These are phyloP conservation scores for Scheffersomyces lignicola DNA, from an alignment of 1,139 yeast genomes.

Conservation along the genomic window DNA sequence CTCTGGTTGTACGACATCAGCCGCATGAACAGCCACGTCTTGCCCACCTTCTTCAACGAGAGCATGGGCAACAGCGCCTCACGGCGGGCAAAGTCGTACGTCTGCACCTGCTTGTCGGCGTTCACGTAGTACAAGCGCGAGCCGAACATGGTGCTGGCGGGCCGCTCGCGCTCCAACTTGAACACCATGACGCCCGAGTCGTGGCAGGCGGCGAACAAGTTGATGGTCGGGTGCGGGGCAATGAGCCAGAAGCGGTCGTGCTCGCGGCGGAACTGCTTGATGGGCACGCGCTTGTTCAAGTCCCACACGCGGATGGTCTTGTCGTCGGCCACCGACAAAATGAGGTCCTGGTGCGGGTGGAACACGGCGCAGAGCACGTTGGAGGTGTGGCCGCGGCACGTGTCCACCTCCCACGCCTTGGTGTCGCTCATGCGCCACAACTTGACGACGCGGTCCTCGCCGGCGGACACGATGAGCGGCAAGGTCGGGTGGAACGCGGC, in stretches of 20 bases:
- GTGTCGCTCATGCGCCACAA: constrained; percentile 98
- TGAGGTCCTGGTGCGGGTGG: constrained; percentile 92
- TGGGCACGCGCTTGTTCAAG: constrained; percentile 87
- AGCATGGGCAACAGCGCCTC: constrained; percentile 77
- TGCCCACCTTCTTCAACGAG: constrained; percentile 81
- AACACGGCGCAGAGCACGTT: constrained; percentile 87
- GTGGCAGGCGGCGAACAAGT: constrained; percentile 94
- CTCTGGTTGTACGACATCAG: constrained; percentile 89
- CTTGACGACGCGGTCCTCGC: constrained; percentile 93
- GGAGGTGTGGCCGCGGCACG: constrained; percentile 96
- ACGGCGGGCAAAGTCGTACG: constrained; percentile 62
- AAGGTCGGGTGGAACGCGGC: constrained; percentile 96
- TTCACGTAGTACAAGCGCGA: constrained; percentile 73
- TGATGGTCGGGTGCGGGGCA: constrained; percentile 84
- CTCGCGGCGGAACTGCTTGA: constrained; percentile 93
- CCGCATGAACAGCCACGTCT: constrained; percentile 83
- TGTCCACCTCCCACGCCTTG: constrained; percentile 98
- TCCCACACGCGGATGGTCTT: constrained; percentile 99
- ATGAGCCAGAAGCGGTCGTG: constrained; percentile 94
- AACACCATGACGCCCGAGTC: constrained; percentile 98
- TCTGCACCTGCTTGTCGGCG: constrained; percentile 83
- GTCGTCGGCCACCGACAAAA: constrained; percentile 93
- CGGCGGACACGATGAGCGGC: constrained; percentile 93
- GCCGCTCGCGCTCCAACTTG: constrained; percentile 96
- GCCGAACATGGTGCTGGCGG: constrained; percentile 77